A percentile compares a stretch with the other conserved stretches of the same genome.
Conservation (phyloP, 1,139 yeast genomes). For the Yamadazyma buinensis region DNA sequence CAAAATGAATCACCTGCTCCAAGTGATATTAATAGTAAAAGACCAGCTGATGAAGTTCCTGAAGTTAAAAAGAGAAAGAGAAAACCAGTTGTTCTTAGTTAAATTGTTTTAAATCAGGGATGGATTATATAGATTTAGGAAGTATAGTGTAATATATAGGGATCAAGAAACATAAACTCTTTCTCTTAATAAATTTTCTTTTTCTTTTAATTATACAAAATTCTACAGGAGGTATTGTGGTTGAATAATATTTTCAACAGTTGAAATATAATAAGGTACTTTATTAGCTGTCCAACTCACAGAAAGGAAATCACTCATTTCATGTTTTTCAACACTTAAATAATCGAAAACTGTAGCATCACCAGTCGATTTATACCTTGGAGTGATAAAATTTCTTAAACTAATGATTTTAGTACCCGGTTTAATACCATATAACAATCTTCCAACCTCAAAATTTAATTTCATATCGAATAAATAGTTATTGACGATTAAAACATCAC, state of each 20-base stretch:
- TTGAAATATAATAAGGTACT: constrained; percentile 75
- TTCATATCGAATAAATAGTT: constrained; percentile 79
- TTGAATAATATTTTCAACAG: constrained; percentile 48
- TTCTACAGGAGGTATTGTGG: constrained; percentile 21
- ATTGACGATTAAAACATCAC: constrained; percentile 75
- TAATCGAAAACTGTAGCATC: constrained; percentile 61
- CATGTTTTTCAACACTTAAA: constrained; percentile 59
- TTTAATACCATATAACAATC: constrained; percentile 56
- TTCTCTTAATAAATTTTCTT: background rate
- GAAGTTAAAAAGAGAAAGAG: constrained; percentile 4
- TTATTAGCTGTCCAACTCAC: constrained; percentile 92
- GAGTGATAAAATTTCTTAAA: constrained; percentile 67
- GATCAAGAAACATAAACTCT: no score
- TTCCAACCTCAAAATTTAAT: constrained; percentile 65
- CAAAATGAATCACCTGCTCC: constrained; percentile 5
- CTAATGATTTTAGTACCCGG: constrained; percentile 79
- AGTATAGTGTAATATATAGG: constrained; percentile 2
- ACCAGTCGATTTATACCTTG: constrained; percentile 50
- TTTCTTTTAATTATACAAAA: background rate
- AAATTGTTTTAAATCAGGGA: no score
- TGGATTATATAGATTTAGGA: no score
- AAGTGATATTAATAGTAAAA: constrained; percentile 4
- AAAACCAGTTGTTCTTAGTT: constrained; percentile 1
- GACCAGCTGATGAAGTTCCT: constrained; percentile 5
- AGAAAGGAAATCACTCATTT: constrained; percentile 60